Conservation (phyloP, 2,329 filamentous ascomycete species). For the Cryphonectria parasitica region DNA sequence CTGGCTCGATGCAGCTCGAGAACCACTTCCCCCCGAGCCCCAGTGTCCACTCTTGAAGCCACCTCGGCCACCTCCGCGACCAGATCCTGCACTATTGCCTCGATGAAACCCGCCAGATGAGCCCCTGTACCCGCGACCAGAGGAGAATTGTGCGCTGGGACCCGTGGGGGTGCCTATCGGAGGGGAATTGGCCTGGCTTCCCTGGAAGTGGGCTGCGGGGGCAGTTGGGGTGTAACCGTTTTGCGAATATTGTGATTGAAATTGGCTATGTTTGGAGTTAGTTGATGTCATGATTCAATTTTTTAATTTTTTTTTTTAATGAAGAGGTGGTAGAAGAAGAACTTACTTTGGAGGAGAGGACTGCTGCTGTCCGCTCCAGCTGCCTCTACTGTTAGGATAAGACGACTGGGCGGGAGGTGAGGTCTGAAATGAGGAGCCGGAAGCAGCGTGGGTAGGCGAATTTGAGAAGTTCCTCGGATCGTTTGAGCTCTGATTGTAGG, state of each 20-base stretch:
- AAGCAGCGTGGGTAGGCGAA: slow-evolving; percentile 47
- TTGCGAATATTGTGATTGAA: slow-evolving; percentile 63
- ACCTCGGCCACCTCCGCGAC: slow-evolving; percentile 59
- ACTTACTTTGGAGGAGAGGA: slow-evolving; percentile 49
- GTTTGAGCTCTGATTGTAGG: slow-evolving; percentile 38
- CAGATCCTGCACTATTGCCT: slow-evolving; percentile 58
- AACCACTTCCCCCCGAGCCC: slow-evolving; percentile 58
- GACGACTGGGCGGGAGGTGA: slow-evolving; percentile 50
- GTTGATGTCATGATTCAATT: slow-evolving; percentile 26
- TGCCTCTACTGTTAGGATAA: slow-evolving; percentile 45
- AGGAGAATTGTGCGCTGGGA: slow-evolving; percentile 58
- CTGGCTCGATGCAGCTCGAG: slow-evolving; percentile 32
- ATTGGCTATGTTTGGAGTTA: slow-evolving; percentile 56
- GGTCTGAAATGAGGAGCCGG: slow-evolving; percentile 48
- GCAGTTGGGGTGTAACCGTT: slow-evolving; percentile 51
- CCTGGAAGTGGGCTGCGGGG: slow-evolving; percentile 59
- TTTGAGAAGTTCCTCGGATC: slow-evolving; percentile 45
- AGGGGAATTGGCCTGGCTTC: slow-evolving; percentile 51
- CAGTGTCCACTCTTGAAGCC: slow-evolving; percentile 72
- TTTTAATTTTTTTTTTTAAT: no score
- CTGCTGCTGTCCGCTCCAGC: slow-evolving; percentile 43
- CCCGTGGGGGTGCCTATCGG: slow-evolving; percentile 61
- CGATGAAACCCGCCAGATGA: slow-evolving; percentile 55
- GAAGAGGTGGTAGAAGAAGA: slow-evolving; percentile 9
- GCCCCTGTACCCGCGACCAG: slow-evolving; percentile 54